A percentile compares a stretch with the other conserved stretches of the same genome.
Evolutionary conservation across 345 rosid species (phyloP).

Genomic region (Gossypium turneri): DNA sequence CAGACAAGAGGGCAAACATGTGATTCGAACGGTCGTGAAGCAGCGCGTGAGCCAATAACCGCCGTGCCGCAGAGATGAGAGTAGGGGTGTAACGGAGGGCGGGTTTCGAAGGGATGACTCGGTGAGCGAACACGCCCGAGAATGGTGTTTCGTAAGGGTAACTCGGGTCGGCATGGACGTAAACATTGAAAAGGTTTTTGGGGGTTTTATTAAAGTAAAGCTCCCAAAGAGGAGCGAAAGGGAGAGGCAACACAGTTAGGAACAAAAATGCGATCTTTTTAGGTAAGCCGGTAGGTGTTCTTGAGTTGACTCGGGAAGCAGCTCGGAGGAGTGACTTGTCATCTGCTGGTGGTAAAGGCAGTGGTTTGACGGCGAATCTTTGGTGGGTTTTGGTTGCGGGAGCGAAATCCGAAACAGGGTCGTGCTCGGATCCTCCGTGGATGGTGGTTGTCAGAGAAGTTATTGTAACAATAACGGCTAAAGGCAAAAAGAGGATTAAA

Average conservation of each 20-base stretch:
- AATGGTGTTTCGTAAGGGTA: conserved; percentile 39
- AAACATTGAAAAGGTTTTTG: conserved; percentile 46
- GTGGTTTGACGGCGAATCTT: not conserved
- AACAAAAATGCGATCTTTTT: conserved; percentile 73
- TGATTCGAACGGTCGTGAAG: conserved; percentile 48
- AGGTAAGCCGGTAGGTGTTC: conserved; percentile 26
- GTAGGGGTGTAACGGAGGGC: conserved; percentile 49
- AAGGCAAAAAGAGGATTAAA: conserved; percentile 56
- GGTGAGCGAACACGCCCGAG: conserved; percentile 48
- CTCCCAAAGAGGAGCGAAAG: conserved; percentile 66
- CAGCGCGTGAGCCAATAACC: conserved; percentile 64
- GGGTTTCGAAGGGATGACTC: conserved; percentile 55
- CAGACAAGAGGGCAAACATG: conserved; percentile 69
- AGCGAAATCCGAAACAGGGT: conserved; percentile 8
- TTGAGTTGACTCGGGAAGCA: conserved; percentile 46
- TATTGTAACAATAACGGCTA: conserved; percentile 52
- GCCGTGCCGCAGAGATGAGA: conserved; percentile 66
- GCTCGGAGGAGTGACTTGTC: conserved; percentile 44
- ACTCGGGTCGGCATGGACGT: conserved; percentile 68
- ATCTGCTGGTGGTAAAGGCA: conserved; percentile 29
- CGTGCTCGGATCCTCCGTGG: not conserved
- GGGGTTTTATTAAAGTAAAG: conserved; percentile 42
- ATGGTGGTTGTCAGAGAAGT: conserved; percentile 26
- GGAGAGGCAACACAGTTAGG: conserved; percentile 61
- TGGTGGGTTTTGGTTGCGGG: conserved; percentile 12